Evolutionary conservation across 2,329 filamentous ascomycete genomes (phyloP).

Genomic region (Ascochyta koolunga): DNA sequence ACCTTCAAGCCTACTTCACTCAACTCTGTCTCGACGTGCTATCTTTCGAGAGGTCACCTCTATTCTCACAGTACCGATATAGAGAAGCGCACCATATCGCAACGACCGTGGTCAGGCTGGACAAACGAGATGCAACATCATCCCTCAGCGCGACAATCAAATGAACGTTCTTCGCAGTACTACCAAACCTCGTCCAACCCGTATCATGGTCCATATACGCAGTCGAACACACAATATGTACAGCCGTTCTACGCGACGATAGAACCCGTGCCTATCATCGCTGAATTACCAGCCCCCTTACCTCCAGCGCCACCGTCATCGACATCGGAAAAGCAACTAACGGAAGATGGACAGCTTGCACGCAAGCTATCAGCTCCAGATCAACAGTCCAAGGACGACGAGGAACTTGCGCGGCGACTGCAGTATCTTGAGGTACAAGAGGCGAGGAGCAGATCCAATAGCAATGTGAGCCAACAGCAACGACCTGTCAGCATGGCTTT

Average conservation of each 20-base stretch:
- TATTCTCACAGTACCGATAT: not conserved
- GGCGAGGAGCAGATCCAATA: constrained; percentile 28
- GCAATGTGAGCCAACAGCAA: constrained; percentile 22
- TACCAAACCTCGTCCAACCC: constrained; percentile 1
- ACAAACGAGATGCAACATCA: constrained; percentile 18
- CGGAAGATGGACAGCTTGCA: constrained; percentile 39
- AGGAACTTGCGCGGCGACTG: constrained; percentile 36
- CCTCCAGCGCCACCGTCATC: constrained; percentile 34
- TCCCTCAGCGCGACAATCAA: constrained; percentile 4
- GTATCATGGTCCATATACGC: constrained; percentile 6
- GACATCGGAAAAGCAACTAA: constrained; percentile 37
- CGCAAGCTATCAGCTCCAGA: constrained; percentile 36
- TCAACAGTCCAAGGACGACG: constrained; percentile 38
- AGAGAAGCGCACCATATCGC: not conserved
- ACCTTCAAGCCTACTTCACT: not conserved
- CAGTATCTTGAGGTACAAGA: constrained; percentile 38
- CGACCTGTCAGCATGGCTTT: constrained; percentile 20
- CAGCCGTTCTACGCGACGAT: constrained; percentile 30
- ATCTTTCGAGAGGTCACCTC: not conserved
- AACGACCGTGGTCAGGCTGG: constrained; percentile 14
- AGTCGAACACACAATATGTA: constrained; percentile 13
- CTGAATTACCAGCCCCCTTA: constrained; percentile 38
- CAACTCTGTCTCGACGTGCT: not conserved
- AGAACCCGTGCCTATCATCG: constrained; percentile 21
- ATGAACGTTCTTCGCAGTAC: constrained; percentile 18